A percentile compares a stretch with the other conserved stretches of the same genome.
phyloP scores from a whole-genome alignment of 306 rosid species.

The Canavalia gladiata region DNA sequence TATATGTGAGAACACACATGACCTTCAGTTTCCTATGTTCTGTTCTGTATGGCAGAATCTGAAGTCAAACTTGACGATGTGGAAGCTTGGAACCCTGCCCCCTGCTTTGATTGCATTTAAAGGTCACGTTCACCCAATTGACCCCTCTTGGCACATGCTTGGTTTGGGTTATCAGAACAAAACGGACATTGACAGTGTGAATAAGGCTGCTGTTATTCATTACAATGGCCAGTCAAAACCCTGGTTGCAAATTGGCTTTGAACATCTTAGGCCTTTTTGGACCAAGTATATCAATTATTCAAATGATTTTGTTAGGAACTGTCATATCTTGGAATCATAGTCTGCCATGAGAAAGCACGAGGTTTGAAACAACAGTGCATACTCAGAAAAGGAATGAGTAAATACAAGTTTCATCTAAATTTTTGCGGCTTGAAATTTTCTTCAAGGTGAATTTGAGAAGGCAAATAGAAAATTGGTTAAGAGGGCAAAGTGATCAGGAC shows the following conservation, averaged over 20 bases:
- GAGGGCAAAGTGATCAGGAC: slow-evolving; percentile 54
- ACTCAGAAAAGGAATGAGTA: slow-evolving; percentile 41
- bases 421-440: slow-evolving; percentile 62
- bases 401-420: slow-evolving; percentile 59
- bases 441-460: slow-evolving; percentile 58
- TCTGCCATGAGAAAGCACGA: slow-evolving; percentile 50
- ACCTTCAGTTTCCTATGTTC: slow-evolving; percentile 31
- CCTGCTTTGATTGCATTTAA: slow-evolving; percentile 96
- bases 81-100: slow-evolving; percentile 98
- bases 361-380: slow-evolving; percentile 49
- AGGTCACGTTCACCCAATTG: slow-evolving; percentile 91
- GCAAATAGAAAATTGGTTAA: slow-evolving; percentile 60
- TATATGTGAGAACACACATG: neutral
- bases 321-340: slow-evolving; percentile 97
- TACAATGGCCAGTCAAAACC: slow-evolving; percentile 99
- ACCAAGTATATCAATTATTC: slow-evolving; percentile 88
- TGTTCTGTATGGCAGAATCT: slow-evolving; percentile 73
- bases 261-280: slow-evolving; percentile 98
- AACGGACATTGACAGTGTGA: slow-evolving; percentile 70
- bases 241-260: slow-evolving; percentile 96
- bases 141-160: slow-evolving; percentile 94
- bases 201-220: slow-evolving; percentile 94
- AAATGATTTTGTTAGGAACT: slow-evolving; percentile 87
- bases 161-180: slow-evolving; percentile 97
- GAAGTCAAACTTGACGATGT: slow-evolving; percentile 84